Base-by-base conservation (phyloP, 1,139 yeast genomes). In the Yamadazyma songkhlaensis region DNA sequence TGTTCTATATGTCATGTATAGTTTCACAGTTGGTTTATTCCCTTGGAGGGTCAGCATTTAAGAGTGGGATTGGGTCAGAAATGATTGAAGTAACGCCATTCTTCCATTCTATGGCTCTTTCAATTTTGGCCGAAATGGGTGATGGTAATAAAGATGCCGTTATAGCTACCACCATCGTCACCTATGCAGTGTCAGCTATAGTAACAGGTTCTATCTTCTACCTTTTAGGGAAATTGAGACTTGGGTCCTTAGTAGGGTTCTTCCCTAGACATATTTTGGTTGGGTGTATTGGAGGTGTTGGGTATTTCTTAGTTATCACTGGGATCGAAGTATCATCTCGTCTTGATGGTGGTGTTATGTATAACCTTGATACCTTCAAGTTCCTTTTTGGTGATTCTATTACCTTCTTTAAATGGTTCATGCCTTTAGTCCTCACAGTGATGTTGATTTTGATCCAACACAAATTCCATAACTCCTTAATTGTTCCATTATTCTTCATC, bases 1-100 rank as follows among this genome's bases (percentile, higher is more conserved):
- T 92, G 95, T 92, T 92, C 58, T 92, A 92, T 60, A 76, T 92
- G 32, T 86, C 96, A 6, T 86, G 96, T 36, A 76, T 92, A 20
- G 77, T 90, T 1, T 85, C 96, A 0, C 98, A 92, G 55, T 64
- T 89, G 47, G 85, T 88, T 3, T 90, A 78, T 55, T 89, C 97
- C 0, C 61, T 85, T 22, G 98, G 98, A 13, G 95, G 95, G 2
- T 86, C 96, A 9, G 84, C 88, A 4, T 92, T 92, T 62, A 80
- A 79, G 45, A 77, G 92, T 7, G 96, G 96, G 8, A 82, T 90
- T 35, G 98, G 98, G 0, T 86, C 96, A 3, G 98, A 92, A 63
- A 92, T 92, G 98, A 92, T 92, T 48, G 98, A 92, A 60, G 90
- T 92, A 14, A 95, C 97, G 1, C 98, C 98, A 1, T 92, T 92